Evolutionary conservation across 2,329 filamentous ascomycete genomes (phyloP).

Genomic region (Tetracladium maxilliforme): DNA sequence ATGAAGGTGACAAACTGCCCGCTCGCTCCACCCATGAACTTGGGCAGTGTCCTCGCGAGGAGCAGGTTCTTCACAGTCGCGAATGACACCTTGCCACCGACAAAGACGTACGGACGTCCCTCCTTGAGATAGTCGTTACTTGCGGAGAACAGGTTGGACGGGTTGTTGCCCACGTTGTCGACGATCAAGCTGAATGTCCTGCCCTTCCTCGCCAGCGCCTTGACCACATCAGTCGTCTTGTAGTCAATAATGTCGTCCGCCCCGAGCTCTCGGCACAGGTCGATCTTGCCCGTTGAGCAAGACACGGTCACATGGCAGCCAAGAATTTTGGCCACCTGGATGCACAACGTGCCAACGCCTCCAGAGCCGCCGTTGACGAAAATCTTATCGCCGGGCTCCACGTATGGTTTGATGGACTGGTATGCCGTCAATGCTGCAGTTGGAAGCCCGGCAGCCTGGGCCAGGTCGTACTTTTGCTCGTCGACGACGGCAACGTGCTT

Average conservation of each 20-base stretch:
- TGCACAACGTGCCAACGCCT: slow-evolving; percentile 41
- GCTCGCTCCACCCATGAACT: too few relatives aligned
- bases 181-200: too few relatives aligned
- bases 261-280: slow-evolving; percentile 40
- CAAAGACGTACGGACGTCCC: too few relatives aligned
- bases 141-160: too few relatives aligned
- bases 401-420: slow-evolving; percentile 28
- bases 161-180: too few relatives aligned
- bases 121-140: too few relatives aligned
- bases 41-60: too few relatives aligned
- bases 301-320: slow-evolving; percentile 43
- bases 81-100: slow-evolving; percentile 48
- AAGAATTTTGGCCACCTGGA: slow-evolving; percentile 47
- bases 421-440: slow-evolving; percentile 31
- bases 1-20: slow-evolving; percentile 26
- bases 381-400: slow-evolving; percentile 35
- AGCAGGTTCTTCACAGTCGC: too few relatives aligned
- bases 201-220: too few relatives aligned
- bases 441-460: slow-evolving; percentile 25
- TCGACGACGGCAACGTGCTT: slow-evolving; percentile 18
- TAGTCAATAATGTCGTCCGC: too few relatives aligned
- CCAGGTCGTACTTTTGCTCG: slow-evolving; percentile 23
- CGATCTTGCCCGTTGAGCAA: slow-evolving; percentile 41
- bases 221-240: too few relatives aligned
- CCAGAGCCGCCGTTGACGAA: slow-evolving; percentile 53